Conservation (phyloP, 163 green algal genomes). For the Scenedesmus sp. region DNA sequence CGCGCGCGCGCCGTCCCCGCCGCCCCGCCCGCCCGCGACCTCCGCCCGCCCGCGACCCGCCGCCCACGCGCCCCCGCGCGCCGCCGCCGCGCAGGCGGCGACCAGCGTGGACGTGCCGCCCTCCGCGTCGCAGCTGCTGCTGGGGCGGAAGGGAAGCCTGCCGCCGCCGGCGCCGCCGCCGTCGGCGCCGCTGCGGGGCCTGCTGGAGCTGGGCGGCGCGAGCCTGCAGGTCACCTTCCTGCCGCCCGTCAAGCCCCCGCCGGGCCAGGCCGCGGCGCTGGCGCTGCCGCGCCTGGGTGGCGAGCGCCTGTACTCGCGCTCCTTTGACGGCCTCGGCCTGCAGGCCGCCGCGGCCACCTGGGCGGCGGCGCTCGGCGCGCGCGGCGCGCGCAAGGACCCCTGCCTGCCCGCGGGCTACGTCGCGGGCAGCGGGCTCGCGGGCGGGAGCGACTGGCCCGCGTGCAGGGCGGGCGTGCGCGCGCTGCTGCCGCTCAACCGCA, state of each 20-base stretch:
- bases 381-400: slow-evolving; percentile 27
- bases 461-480: slow-evolving; percentile 34
- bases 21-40: too few species aligned
- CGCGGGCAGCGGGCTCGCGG: slow-evolving; percentile 13
- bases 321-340: slow-evolving; percentile 54
- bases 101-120: slow-evolving; percentile 7
- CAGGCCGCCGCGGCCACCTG: slow-evolving; percentile 10
- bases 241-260: slow-evolving; percentile 34
- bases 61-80: too few species aligned
- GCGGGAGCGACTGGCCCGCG: slow-evolving; percentile 45
- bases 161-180: too few species aligned
- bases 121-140: slow-evolving; percentile 44
- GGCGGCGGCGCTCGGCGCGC: neutral
- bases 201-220: slow-evolving; percentile 76
- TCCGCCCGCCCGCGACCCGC: neutral
- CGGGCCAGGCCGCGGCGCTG: slow-evolving; percentile 20
- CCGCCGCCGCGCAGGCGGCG: slow-evolving; percentile 31
- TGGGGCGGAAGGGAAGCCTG: too few species aligned
- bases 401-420: slow-evolving; percentile 53
- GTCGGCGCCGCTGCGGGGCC: slow-evolving; percentile 33
- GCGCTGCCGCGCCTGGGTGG: slow-evolving; percentile 33
- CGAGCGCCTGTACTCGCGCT: slow-evolving; percentile 51
- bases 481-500: slow-evolving; percentile 34
- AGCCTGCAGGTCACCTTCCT: slow-evolving; percentile 63
- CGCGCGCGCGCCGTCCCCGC: too few species aligned